Conservation (phyloP, 345 rosid genomes). For the Pistacia atlantica region DNA sequence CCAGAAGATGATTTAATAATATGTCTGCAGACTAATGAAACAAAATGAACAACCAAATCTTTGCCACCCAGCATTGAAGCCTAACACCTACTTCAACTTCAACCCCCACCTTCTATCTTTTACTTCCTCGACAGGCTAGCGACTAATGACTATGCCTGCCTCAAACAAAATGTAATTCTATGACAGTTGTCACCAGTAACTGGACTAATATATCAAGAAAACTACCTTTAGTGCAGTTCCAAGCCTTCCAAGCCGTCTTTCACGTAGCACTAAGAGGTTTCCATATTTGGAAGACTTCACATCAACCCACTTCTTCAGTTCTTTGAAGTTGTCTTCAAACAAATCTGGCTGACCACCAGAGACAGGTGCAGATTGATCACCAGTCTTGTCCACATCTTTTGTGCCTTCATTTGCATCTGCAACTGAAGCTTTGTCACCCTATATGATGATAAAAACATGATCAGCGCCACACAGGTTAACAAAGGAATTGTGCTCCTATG, state of each 20-base stretch:
- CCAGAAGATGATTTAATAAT: not conserved
- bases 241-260: constrained; percentile 65
- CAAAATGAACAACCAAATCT: not conserved
- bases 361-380: constrained; percentile 33
- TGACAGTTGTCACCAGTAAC: not conserved
- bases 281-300: constrained; percentile 79
- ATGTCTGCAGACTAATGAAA: not conserved
- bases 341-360: constrained; percentile 46
- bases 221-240: constrained; percentile 93
- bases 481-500: not conserved
- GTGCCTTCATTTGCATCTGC: constrained; percentile 37
- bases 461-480: not conserved
- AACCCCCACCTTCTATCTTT: too few species aligned
- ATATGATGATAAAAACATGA: constrained; percentile 19
- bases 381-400: constrained; percentile 35
- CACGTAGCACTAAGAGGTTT: constrained; percentile 69
- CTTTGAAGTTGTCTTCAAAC: constrained; percentile 79
- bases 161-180: not conserved
- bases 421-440: constrained; percentile 48
- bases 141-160: not conserved
- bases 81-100: too few species aligned
- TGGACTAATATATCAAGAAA: not conserved
- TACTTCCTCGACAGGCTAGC: too few species aligned
- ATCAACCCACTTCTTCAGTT: constrained; percentile 86
- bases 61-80: not conserved